Evolutionary conservation across 2,329 filamentous ascomycete genomes (phyloP).

Genomic region (Stagonosporopsis cucurbitacearum): DNA sequence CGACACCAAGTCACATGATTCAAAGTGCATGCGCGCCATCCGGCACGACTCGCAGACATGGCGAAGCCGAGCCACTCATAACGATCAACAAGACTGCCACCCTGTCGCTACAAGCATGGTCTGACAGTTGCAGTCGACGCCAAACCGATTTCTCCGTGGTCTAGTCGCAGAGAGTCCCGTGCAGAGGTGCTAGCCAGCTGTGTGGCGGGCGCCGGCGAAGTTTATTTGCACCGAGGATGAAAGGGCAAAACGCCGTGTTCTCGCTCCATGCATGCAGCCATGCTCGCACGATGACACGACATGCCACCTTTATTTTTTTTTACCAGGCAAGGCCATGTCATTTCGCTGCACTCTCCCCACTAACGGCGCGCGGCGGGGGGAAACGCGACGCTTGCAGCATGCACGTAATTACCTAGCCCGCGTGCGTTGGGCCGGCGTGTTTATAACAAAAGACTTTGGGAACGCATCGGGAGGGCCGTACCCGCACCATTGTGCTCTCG

Average conservation of each 20-base stretch:
- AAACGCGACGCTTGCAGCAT: slow-evolving; percentile 9
- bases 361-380: slow-evolving; percentile 5
- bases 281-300: slow-evolving; percentile 8
- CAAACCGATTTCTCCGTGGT: not conserved
- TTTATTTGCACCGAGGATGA: slow-evolving; percentile 19
- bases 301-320: not conserved
- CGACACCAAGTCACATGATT: slow-evolving; percentile 21
- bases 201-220: slow-evolving; percentile 17
- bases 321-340: not conserved
- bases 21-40: slow-evolving; percentile 14
- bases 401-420: slow-evolving; percentile 7
- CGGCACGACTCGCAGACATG: slow-evolving; percentile 7
- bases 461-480: slow-evolving; percentile 12
- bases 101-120: slow-evolving; percentile 12
- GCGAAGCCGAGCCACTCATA: slow-evolving; percentile 7
- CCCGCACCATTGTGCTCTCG: slow-evolving; percentile 4
- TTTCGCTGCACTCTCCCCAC: not conserved
- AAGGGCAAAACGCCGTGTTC: not conserved
- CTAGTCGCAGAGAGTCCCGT: slow-evolving; percentile 3
- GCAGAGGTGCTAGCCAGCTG: slow-evolving; percentile 2
- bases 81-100: slow-evolving; percentile 1
- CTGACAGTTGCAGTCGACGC: slow-evolving; percentile 17
- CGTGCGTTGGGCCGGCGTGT: not conserved
- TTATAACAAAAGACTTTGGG: not conserved
- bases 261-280: slow-evolving; percentile 12